Base-by-base conservation (phyloP, 202 grass and related monocot species). In the Brachypodium distachyon region DNA sequence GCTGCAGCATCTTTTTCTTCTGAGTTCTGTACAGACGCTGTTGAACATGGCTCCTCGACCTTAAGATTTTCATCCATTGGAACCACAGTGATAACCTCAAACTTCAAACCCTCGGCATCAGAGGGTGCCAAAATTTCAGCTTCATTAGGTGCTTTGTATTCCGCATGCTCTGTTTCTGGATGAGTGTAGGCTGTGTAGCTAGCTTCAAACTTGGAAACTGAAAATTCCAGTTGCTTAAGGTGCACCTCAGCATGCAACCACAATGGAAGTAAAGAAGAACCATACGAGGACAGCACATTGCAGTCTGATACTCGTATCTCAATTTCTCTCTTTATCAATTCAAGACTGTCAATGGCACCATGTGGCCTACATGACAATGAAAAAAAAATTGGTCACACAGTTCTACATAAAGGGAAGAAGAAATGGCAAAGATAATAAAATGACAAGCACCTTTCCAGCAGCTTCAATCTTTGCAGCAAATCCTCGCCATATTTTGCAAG, bases 181-280 rank as follows among this genome's bases (percentile, higher is more conserved):
- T 33, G 48, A 85, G 78, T 70, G 67, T 86, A 66, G 19, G 81
- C 53, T 27, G 43, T 44, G 68, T 89, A 86, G 73, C 65, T 87
- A 70, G 67, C 68, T 87, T 99, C 92, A 72, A 82, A 57, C 46
- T 75, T 81, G 48, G 49, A 75, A 87, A 99, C 86, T 16, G 88
- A 85, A 74, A 73, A 84, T 23, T 99, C 92, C 50, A 99, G 85
- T 47, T 82, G 83, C 66, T 92, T 96, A 59, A 99, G 81, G 47
- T 91, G 87, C 46, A 89, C 84, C 43, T 96, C 87, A 81, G 81
- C 89, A 63, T 99, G 92, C 61, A 91, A 85, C 96, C 96, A 99
- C 81, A 99, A 91, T 0, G 92, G 96, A 67, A 99, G 83, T 70
- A 99, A 82, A 70, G 96, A 99, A 79, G 86, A 82, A 23, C 90